Evolutionary conservation across 1,284 basidiomycete species (phyloP).

Genomic region (Retiboletus flavoniger): DNA sequence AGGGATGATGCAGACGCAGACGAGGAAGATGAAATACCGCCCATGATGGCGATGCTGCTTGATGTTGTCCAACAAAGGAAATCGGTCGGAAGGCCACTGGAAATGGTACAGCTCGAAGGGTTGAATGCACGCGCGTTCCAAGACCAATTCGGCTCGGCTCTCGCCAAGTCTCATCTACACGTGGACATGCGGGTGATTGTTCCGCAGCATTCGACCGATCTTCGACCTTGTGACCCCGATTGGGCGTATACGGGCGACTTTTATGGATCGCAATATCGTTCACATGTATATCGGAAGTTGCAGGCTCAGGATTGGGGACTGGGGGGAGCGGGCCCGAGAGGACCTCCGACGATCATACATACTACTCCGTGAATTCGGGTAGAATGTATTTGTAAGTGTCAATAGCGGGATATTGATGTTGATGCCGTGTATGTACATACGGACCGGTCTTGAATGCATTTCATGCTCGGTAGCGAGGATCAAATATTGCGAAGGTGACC

Average conservation of each 20-base stretch:
- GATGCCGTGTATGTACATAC: slow-evolving; percentile 13
- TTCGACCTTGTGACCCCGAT: slow-evolving; percentile 24
- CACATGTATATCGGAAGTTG: slow-evolving; percentile 34
- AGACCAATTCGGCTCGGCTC: slow-evolving; percentile 26
- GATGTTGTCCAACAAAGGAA: slow-evolving; percentile 35
- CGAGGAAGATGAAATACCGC: slow-evolving; percentile 34
- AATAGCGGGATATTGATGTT: slow-evolving; percentile 1
- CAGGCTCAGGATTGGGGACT: slow-evolving; percentile 30
- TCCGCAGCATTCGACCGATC: slow-evolving; percentile 19
- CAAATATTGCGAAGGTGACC: neutral
- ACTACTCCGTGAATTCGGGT: slow-evolving; percentile 20
- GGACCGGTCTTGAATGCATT: neutral
- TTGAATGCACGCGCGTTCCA: slow-evolving; percentile 26
- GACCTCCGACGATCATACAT: slow-evolving; percentile 29
- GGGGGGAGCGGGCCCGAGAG: slow-evolving; percentile 26
- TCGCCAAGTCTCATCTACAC: slow-evolving; percentile 30
- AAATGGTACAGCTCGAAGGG: slow-evolving; percentile 29
- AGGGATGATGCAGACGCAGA: slow-evolving; percentile 32
- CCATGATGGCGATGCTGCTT: slow-evolving; percentile 32
- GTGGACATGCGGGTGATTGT: slow-evolving; percentile 27
- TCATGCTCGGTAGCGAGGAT: neutral
- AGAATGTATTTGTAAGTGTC: slow-evolving; percentile 5
- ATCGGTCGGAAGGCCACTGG: slow-evolving; percentile 30
- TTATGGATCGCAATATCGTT: slow-evolving; percentile 33
- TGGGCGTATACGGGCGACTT: slow-evolving; percentile 30